Percentiles rank a stretch among this genome's conserved stretches.
These are phyloP conservation scores for Aspergillus puulaauensis DNA, from an alignment of 2,329 filamentous ascomycete species.

Conservation along the genomic window DNA sequence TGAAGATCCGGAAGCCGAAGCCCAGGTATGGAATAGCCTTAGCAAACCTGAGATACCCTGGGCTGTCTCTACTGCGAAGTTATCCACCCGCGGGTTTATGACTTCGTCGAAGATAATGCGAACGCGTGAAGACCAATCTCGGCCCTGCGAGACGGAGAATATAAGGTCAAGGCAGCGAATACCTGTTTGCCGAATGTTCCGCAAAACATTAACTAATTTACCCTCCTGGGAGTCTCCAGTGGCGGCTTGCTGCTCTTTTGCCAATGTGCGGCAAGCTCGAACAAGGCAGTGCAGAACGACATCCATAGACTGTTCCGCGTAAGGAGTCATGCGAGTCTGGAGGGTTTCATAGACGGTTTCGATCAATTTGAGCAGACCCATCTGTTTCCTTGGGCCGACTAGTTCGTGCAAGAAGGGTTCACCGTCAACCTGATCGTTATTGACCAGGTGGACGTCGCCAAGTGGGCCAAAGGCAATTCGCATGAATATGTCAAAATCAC, in stretches of 20 bases:
- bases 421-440: conserved; percentile 50
- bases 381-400: conserved; percentile 72
- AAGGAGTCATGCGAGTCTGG: conserved; percentile 69
- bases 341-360: conserved; percentile 83
- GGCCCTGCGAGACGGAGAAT: conserved; percentile 69
- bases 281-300: conserved; percentile 80
- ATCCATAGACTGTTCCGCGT: conserved; percentile 68
- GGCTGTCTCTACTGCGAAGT: conserved; percentile 79
- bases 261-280: conserved; percentile 60
- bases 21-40: conserved; percentile 79
- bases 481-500: conserved; percentile 78
- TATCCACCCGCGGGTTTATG: conserved; percentile 72
- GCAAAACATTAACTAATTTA: conserved; percentile 34
- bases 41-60: conserved; percentile 85
- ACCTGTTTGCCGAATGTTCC: conserved; percentile 58
- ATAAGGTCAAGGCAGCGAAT: conserved; percentile 79
- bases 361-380: conserved; percentile 90
- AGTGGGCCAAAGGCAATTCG: conserved; percentile 76
- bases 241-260: conserved; percentile 29
- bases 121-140: conserved; percentile 72
- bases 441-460: conserved; percentile 59
- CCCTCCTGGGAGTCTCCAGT: conserved; percentile 31
- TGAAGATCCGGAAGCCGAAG: conserved; percentile 64
- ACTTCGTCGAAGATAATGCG: conserved; percentile 70
- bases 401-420: conserved; percentile 59